These are phyloP conservation scores for Talaromyces marneffei DNA, from an alignment of 2,329 filamentous ascomycete genomes.

Conservation along the genomic window DNA sequence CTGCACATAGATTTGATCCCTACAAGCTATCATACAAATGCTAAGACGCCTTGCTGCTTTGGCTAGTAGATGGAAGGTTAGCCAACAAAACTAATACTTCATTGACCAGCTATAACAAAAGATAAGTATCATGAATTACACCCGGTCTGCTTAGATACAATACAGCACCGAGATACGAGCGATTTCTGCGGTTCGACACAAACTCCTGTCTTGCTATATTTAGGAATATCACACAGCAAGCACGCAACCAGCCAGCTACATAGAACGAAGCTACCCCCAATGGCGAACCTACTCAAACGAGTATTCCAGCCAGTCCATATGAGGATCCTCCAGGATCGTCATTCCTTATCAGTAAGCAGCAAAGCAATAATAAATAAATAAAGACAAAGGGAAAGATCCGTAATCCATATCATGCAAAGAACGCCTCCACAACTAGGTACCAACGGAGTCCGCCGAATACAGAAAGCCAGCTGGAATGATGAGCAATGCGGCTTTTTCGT, in stretches of 20 bases:
- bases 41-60: not conserved
- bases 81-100: not conserved
- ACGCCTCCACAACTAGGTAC: not conserved
- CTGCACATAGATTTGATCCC: not conserved
- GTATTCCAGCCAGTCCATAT: not conserved
- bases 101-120: not conserved
- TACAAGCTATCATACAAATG: not conserved
- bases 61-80: not conserved
- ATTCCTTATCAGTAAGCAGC: not conserved
- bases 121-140: not conserved
- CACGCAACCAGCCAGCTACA: not conserved
- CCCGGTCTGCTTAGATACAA: not conserved
- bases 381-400: not conserved
- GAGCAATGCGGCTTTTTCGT: not conserved
- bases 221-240: not conserved
- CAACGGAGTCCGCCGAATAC: not conserved
- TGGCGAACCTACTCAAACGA: not conserved
- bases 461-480: not conserved
- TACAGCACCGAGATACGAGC: not conserved
- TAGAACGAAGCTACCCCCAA: not conserved
- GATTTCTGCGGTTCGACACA: not conserved
- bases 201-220: not conserved
- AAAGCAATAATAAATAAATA: not conserved
- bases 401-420: not conserved
- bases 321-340: not conserved